Evolutionary conservation across 495 filamentous ascomycete genomes (phyloP).

Genomic region (Hypoxylon rickii): DNA sequence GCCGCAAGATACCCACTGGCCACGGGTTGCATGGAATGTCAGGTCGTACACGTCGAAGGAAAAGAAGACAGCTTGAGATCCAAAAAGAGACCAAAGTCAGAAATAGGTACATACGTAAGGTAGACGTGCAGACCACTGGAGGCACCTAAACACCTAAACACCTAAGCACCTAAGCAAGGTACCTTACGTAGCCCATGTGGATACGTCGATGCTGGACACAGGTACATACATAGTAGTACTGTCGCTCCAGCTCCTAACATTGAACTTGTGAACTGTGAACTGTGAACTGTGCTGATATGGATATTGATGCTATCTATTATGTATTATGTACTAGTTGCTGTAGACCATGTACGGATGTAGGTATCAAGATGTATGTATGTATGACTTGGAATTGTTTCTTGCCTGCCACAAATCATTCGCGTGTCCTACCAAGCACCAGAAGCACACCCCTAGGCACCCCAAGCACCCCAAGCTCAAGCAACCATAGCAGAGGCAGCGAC

Average conservation of each 20-base stretch:
- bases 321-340: too few relatives aligned
- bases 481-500: too few relatives aligned
- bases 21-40: background rate
- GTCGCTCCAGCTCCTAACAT: too few relatives aligned
- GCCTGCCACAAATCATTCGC: slow-evolving; percentile 33
- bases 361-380: too few relatives aligned
- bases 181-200: slow-evolving; percentile 9
- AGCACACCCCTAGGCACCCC: too few relatives aligned
- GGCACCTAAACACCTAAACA: slow-evolving; percentile 31
- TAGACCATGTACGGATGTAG: too few relatives aligned
- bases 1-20: background rate
- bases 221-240: too few relatives aligned
- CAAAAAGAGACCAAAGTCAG: background rate
- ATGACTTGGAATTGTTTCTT: slow-evolving; percentile 24
- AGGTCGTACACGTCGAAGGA: slow-evolving; percentile 15
- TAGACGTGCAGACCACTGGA: slow-evolving; percentile 31
- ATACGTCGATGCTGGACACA: too few relatives aligned
- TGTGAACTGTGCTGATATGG: too few relatives aligned
- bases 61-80: background rate
- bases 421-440: slow-evolving; percentile 7
- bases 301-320: too few relatives aligned
- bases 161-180: slow-evolving; percentile 28
- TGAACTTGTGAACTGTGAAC: too few relatives aligned
- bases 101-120: slow-evolving; percentile 22
- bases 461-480: too few relatives aligned